phyloP scores from a whole-genome alignment of 768 basidiomycete species.

The Rhodotorula taiwanensis region DNA sequence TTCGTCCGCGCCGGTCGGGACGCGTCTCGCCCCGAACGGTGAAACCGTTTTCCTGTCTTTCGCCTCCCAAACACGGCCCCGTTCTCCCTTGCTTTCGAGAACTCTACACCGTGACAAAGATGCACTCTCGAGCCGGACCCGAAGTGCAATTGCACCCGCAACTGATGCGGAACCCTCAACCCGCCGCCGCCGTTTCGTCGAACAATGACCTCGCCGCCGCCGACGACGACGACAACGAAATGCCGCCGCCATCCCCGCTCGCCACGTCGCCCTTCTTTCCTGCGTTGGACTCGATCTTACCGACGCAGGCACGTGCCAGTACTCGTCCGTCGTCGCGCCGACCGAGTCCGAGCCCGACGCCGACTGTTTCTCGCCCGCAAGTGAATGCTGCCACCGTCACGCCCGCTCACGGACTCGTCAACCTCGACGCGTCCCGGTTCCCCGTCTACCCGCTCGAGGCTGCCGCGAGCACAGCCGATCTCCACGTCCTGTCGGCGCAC shows the following conservation, averaged over 20 bases:
- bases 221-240: neutral
- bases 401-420: neutral
- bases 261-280: constrained; percentile 27
- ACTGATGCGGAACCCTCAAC: neutral
- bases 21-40: too few relatives aligned
- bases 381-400: neutral
- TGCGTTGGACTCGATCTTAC: constrained; percentile 17
- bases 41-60: too few relatives aligned
- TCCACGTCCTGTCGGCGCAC: constrained; percentile 48
- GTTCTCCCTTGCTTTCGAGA: neutral
- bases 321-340: too few relatives aligned
- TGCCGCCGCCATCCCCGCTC: constrained; percentile 12
- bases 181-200: neutral
- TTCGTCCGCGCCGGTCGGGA: too few relatives aligned
- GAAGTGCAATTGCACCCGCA: constrained; percentile 22
- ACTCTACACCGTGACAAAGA: too few relatives aligned
- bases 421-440: constrained; percentile 4
- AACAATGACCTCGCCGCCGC: neutral
- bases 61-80: too few relatives aligned
- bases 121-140: neutral
- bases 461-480: constrained; percentile 42
- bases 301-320: neutral
- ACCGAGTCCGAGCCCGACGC: neutral
- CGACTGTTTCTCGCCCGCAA: neutral
- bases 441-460: constrained; percentile 20